Evolutionary conservation across 1,284 basidiomycete species (phyloP), one percentile per base, ranked within the genome.

Genomic region (Ustanciosporium gigantosporum): DNA sequence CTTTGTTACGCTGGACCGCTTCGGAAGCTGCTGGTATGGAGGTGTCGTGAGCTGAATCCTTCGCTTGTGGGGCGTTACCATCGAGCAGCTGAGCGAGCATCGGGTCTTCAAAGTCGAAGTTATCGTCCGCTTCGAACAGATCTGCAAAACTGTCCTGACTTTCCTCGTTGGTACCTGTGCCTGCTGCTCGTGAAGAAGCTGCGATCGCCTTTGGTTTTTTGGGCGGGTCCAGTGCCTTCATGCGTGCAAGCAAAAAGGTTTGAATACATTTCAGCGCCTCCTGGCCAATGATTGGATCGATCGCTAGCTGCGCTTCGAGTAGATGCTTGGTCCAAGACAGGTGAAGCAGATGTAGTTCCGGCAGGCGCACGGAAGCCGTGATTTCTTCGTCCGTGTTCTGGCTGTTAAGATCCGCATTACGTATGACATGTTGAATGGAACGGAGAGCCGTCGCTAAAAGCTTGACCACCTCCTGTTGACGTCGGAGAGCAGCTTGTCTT

Each of bases 141-240:
- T 91, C 88, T 3, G 58, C 64, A 71, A 91, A 88, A 65, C 89
- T 92, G 59, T 91, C 89, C 66, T 86, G 82, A 82, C 44, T 84
- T 80, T 52, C 82, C 13, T 45, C 43, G 40, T 32, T 25, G 9
- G 9, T 19, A 9, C 11, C 17, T 19, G 9, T 19, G 27, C n/a
- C 27, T 9, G 9, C 27, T 9, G 9, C 11, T 11, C n/a, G 27
- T 11, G 27, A 29, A 9, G 27, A 29, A n/a, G n/a, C n/a, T n/a
- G n/a, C n/a, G n/a, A 9, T 29, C n/a, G 27, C 11, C 27, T 29
- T 29, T n/a, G 11, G 27, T 29, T 9, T 29, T 29, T 29, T n/a
- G n/a, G n/a, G n/a, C 14, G 41, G 27, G 23, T 41, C 47, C 27
- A 76, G 25, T 7, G 83, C 82, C 3, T 67, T 78, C 5, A 79